Percentiles rank a stretch among this genome's conserved stretches.
Conservation (phyloP, 2,329 filamentous ascomycete genomes). For the Geosmithia morbida region DNA sequence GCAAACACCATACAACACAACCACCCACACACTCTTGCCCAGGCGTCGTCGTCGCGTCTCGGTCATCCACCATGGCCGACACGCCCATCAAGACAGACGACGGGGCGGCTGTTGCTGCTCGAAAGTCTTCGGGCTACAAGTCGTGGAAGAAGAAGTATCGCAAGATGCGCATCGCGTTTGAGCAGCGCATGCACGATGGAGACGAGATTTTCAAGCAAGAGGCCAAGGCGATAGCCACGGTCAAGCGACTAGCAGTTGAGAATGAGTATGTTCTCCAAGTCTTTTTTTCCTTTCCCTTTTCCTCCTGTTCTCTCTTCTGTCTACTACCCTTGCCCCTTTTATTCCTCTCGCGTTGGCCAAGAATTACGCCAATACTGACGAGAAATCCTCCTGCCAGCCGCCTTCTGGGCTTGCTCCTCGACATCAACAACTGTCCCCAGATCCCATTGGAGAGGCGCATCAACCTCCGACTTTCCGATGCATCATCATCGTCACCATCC, state of each 20-base stretch:
- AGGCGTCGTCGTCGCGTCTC: neutral
- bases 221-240: slow-evolving; percentile 65
- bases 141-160: slow-evolving; percentile 89
- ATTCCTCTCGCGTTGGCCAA: too few species aligned
- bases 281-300: neutral
- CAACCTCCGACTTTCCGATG: slow-evolving; percentile 44
- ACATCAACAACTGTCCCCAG: slow-evolving; percentile 74
- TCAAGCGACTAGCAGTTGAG: slow-evolving; percentile 73
- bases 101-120: slow-evolving; percentile 10
- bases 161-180: slow-evolving; percentile 73
- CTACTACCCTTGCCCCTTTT: neutral
- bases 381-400: slow-evolving; percentile 39
- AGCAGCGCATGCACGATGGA: slow-evolving; percentile 63
- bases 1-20: too few species aligned
- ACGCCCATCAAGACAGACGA: slow-evolving; percentile 22
- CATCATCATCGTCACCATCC: slow-evolving; percentile 6
- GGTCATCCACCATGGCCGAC: slow-evolving; percentile 13
- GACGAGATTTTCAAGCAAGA: slow-evolving; percentile 73
- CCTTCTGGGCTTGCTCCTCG: slow-evolving; percentile 74
- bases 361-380: neutral
- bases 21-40: neutral
- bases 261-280: slow-evolving; percentile 57
- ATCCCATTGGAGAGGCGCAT: slow-evolving; percentile 63
- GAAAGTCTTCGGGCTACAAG: slow-evolving; percentile 37
- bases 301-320: slow-evolving; percentile 5